phyloP scores from a whole-genome alignment of 192 early-diverging fungal species.

The Geranomyces michiganensis region DNA sequence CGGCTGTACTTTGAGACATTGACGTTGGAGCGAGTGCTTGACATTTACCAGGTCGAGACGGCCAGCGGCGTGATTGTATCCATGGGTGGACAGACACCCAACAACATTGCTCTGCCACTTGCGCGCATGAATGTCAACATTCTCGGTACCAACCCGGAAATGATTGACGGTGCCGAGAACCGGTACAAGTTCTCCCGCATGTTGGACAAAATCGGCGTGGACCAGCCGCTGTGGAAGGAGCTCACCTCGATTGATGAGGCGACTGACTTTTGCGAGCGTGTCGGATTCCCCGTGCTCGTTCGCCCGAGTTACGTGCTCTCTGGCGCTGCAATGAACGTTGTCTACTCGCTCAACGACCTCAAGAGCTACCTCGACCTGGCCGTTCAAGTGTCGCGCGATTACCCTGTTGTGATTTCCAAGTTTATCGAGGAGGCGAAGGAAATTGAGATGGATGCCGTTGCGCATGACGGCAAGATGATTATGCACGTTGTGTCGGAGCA shows the following conservation, averaged over 20 bases:
- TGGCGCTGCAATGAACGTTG: conserved; percentile 98
- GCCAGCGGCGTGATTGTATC: conserved; percentile 85
- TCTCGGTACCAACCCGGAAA: conserved; percentile 85
- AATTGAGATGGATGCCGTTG: conserved; percentile 94
- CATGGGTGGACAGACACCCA: conserved; percentile 94
- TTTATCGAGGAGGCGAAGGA: conserved; percentile 93
- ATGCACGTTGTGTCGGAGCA: conserved; percentile 94
- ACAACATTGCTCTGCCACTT: conserved; percentile 94
- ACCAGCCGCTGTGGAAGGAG: conserved; percentile 97
- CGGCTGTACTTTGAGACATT: conserved; percentile 99
- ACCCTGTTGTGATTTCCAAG: conserved; percentile 97
- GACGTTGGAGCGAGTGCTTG: conserved; percentile 89
- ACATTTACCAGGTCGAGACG: conserved; percentile 89
- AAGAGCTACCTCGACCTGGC: conserved; percentile 76
- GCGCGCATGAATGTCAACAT: conserved; percentile 89
- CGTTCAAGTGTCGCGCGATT: conserved; percentile 84
- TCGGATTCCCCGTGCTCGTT: conserved; percentile 88
- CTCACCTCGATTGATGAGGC: conserved; percentile 82
- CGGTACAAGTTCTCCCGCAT: conserved; percentile 93
- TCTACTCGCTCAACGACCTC: conserved; percentile 75
- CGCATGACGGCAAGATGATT: conserved; percentile 77
- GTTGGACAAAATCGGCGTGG: conserved; percentile 89
- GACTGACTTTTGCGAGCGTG: conserved; percentile 76
- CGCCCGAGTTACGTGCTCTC: conserved; percentile 97
- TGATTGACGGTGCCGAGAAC: conserved; percentile 94